Evolutionary conservation across 2,329 filamentous ascomycete genomes (phyloP), one percentile per base, ranked within the genome.

Genomic region (Mycocentrospora acerina): DNA sequence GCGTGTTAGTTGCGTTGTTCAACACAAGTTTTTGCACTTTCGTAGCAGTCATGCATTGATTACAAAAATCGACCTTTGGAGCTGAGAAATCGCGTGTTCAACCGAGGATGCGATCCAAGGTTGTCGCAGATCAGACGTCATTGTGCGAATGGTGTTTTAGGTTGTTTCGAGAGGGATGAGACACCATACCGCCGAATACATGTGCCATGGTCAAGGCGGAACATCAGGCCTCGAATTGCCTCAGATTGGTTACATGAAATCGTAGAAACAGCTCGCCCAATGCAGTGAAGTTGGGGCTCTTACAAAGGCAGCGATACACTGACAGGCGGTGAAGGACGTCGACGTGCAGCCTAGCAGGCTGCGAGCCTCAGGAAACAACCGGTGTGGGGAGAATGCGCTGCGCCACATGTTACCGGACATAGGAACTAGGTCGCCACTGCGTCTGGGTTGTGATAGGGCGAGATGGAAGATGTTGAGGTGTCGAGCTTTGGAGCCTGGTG

Each of bases 241-340:
- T 39, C 32, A 30, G 16, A 34, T 18, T 19, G 32, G 42, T 29
- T 44, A 40, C 32, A 37, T 30, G 32, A 37, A 16, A 29, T 16
- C 37, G 48, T 53, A 52, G 57, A 39, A 51, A 40, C 17, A 43
- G 17, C 10, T 22, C 29, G 18, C 25, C 44, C 37, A 26, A 31
- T 51, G 42, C 15, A 29, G 44, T 48, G 40, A 40, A 32, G 41
- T n/a, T 24, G 31, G 56, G 56, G 49, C 50, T 35, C 17, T 37
- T 52, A 40, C 35, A 53, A 47, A 62, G 60, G 60, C 59, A 62
- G 48, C 57, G 45, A 55, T 46, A 22, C 44, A 49, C 52, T 50
- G 40, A n/a, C 31, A 24, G 40, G 43, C 35, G 42, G 44, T 47
- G 46, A 41, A 44, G 40, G 37, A 37, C 43, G 24, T 32, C 36